phyloP scores from a whole-genome alignment of 1,284 basidiomycete genomes.

The Apiotrichum akiyoshidainum region DNA sequence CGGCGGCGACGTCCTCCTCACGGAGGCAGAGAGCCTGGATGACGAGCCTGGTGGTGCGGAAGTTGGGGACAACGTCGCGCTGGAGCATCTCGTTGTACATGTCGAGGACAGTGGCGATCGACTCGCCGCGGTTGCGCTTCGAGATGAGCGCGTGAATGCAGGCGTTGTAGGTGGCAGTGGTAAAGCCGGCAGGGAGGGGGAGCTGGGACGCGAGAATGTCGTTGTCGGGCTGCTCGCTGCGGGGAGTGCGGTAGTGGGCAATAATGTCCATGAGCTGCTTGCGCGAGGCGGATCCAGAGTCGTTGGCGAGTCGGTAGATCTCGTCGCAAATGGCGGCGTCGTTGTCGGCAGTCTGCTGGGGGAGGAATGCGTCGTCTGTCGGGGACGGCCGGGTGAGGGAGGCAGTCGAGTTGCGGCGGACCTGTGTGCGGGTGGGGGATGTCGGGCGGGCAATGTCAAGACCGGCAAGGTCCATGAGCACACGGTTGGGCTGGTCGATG shows the following conservation, averaged over 20 bases:
- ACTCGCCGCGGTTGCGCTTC: slow-evolving; percentile 58
- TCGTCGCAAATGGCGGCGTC: slow-evolving; percentile 6
- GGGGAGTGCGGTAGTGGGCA: slow-evolving; percentile 30
- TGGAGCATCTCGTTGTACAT: slow-evolving; percentile 73
- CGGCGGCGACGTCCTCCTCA: slow-evolving; percentile 64
- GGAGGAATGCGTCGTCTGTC: slow-evolving; percentile 1
- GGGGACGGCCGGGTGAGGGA: slow-evolving; percentile 17
- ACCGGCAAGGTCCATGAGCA: slow-evolving; percentile 46
- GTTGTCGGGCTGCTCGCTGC: slow-evolving; percentile 7
- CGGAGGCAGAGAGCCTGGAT: slow-evolving; percentile 68
- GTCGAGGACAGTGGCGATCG: slow-evolving; percentile 62
- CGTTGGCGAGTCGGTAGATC: neutral
- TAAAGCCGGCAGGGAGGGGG: slow-evolving; percentile 37
- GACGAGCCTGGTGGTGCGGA: slow-evolving; percentile 65
- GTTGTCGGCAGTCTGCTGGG: too few species aligned
- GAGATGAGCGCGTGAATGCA: slow-evolving; percentile 60
- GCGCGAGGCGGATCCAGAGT: neutral
- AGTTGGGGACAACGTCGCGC: slow-evolving; percentile 64
- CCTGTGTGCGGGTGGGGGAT: slow-evolving; percentile 14
- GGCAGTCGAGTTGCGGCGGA: slow-evolving; percentile 35
- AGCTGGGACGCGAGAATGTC: slow-evolving; percentile 22
- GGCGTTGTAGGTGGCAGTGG: slow-evolving; percentile 60
- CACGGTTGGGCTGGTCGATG: slow-evolving; percentile 33
- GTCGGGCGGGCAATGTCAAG: slow-evolving; percentile 27
- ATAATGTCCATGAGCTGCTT: slow-evolving; percentile 15